phyloP scores from a whole-genome alignment of 345 rosid genomes.

The Melaleuca quinquenervia region DNA sequence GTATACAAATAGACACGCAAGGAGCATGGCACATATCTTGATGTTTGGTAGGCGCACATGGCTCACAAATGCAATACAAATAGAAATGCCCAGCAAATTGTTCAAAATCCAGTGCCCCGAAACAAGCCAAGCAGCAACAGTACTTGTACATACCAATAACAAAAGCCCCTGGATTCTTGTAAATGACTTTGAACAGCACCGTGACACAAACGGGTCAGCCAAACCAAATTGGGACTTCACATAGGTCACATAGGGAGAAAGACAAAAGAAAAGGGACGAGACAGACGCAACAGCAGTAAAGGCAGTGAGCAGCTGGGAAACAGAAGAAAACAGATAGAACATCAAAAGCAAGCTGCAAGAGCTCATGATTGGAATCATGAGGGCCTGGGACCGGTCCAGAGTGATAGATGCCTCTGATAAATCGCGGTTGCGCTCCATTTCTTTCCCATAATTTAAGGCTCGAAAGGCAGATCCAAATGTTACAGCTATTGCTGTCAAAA shows the following conservation, averaged over 20 bases:
- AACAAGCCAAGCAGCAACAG: slow-evolving; percentile 83
- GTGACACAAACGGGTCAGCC: slow-evolving; percentile 75
- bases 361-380: slow-evolving; percentile 96
- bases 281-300: slow-evolving; percentile 89
- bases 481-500: slow-evolving; percentile 73
- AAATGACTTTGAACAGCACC: slow-evolving; percentile 78
- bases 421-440: slow-evolving; percentile 89
- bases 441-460: slow-evolving; percentile 84
- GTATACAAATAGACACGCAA: slow-evolving; percentile 74
- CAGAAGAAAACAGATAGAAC: slow-evolving; percentile 93
- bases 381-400: slow-evolving; percentile 77
- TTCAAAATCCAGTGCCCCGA: slow-evolving; percentile 96
- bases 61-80: slow-evolving; percentile 91
- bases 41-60: slow-evolving; percentile 95
- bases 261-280: slow-evolving; percentile 80
- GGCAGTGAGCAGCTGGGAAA: slow-evolving; percentile 79
- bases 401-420: slow-evolving; percentile 80
- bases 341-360: slow-evolving; percentile 93
- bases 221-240: slow-evolving; percentile 55
- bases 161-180: slow-evolving; percentile 64
- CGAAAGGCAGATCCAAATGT: slow-evolving; percentile 95
- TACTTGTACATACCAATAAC: slow-evolving; percentile 31
- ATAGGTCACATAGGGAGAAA: slow-evolving; percentile 49
- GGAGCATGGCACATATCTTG: slow-evolving; percentile 85
- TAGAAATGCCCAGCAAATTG: slow-evolving; percentile 86